Evolutionary conservation across 148 eudicot species (phyloP).

Genomic region (Dysphania ambrosioides): DNA sequence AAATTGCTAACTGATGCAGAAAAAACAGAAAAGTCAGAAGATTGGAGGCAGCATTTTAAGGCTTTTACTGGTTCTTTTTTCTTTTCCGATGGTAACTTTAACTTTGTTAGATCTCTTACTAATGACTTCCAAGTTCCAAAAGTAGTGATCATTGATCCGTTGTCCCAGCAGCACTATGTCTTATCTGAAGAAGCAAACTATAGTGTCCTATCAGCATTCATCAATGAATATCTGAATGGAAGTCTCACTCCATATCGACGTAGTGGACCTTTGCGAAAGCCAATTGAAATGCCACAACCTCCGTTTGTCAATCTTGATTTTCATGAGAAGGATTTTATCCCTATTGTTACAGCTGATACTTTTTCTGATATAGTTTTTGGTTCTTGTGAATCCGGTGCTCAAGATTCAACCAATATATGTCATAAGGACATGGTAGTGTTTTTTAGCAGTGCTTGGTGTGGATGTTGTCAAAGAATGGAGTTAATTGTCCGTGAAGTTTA

Average conservation of each 20-base stretch:
- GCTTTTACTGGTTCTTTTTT: constrained; percentile 49
- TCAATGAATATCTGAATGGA: constrained; percentile 60
- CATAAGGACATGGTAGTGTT: constrained; percentile 73
- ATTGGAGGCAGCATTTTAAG: constrained; percentile 24
- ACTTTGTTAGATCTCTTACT: constrained; percentile 63
- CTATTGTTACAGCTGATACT: constrained; percentile 48
- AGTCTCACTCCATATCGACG: constrained; percentile 64
- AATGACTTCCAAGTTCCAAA: constrained; percentile 52
- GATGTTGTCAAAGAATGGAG: constrained; percentile 91
- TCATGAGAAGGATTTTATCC: constrained; percentile 64
- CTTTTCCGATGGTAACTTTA: constrained; percentile 63
- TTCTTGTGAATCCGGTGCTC: constrained; percentile 37
- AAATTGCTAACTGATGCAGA: constrained; percentile 24
- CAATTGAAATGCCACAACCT: constrained; percentile 48
- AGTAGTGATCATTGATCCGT: constrained; percentile 73
- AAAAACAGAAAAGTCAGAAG: constrained; percentile 22
- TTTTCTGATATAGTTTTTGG: constrained; percentile 74
- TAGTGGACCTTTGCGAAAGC: constrained; percentile 41
- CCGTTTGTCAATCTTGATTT: constrained; percentile 90
- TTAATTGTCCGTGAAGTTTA: constrained; percentile 80
- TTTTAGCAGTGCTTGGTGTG: constrained; percentile 85
- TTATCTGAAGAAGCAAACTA: constrained; percentile 44
- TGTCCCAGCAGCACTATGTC: constrained; percentile 60
- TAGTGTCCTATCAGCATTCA: constrained; percentile 45
- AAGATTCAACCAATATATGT: constrained; percentile 37